A percentile compares a stretch with the other conserved stretches of the same genome.
Conservation (phyloP, 805 yeast species). For the Candida peoriensis region DNA sequence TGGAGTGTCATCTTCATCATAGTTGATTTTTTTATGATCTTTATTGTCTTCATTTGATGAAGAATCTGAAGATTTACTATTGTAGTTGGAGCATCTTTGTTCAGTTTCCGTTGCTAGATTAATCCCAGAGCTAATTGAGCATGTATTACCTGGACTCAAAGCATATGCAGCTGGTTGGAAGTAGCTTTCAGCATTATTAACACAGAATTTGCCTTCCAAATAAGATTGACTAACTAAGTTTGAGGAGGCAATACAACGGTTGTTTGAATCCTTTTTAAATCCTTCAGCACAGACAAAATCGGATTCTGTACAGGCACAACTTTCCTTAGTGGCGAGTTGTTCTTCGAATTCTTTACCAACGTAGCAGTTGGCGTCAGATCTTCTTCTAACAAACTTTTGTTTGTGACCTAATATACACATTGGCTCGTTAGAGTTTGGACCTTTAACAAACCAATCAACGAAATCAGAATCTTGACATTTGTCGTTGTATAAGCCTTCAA, state of each 20-base stretch:
- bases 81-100: conserved; percentile 17
- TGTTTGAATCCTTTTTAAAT: conserved; percentile 31
- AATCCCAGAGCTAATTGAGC: conserved; percentile 29
- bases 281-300: conserved; percentile 72
- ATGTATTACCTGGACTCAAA: conserved; percentile 40
- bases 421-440: conserved; percentile 23
- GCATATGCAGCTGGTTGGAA: conserved; percentile 33
- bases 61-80: conserved; percentile 9
- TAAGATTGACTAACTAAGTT: conserved; percentile 18
- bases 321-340: conserved; percentile 37
- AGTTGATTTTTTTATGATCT: conserved; percentile 18
- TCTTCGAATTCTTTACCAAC: conserved; percentile 33
- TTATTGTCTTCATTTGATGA: conserved; percentile 8
- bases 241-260: conserved; percentile 44
- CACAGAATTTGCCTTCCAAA: conserved; percentile 23
- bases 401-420: conserved; percentile 65
- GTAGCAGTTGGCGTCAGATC: conserved; percentile 56
- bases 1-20: conserved; percentile 25
- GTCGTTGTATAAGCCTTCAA: conserved; percentile 46
- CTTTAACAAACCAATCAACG: conserved; percentile 59
- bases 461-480: conserved; percentile 43
- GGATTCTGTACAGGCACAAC: conserved; percentile 56
- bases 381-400: conserved; percentile 61
- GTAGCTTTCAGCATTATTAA: conserved; percentile 22
- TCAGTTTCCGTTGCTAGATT: conserved; percentile 12